Evolutionary conservation across 225 moss, liverwort and hornwort species (phyloP), one percentile per base, ranked within the genome.

Genomic region (Takakia lepidozioides): DNA sequence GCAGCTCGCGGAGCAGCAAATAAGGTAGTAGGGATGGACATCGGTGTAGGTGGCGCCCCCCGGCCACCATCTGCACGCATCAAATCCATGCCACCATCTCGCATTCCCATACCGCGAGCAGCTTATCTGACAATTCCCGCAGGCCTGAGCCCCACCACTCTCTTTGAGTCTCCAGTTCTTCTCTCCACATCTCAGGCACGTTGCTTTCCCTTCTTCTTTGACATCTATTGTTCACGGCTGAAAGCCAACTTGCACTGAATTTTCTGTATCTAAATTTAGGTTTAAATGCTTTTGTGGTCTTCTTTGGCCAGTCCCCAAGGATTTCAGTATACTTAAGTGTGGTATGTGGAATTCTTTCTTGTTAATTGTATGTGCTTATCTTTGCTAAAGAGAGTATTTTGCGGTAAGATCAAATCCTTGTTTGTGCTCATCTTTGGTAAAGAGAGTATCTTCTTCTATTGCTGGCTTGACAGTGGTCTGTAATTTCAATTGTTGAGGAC

Each of bases 101-200:
- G 84, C 58, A 81, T 91, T 46, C 71, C 85, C 8, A 70, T 77
- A 43, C 66, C 82, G 0, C 78, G 73, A 10, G 46, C 61, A 0
- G 68, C 74, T 0, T 83, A 69, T 39, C 62, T 95, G 26, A 95
- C 95, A 40, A 95, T 95, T 51, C 95, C 95, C 11, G 68, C 87
- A 0, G 90, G 95, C 27, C 73, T 95, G 29, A 90, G 90, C 25
- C 95, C 95, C 10, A 73, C 79, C 21, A 80, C 87, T 11, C 67
- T 95, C 29, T 82, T 95, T 48, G 84, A 85, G 16, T 95, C 95
- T 3, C 91, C 91, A 3, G 80, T 90, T 16, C 74, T 95, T 68
- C 44, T 93, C 58, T 51, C 65, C 25, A 86, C 72, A 51, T 52
- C 72, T 2, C 90, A 85, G 90, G 95, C 36, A 28, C 15, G 6